phyloP scores from a whole-genome alignment of 2,329 filamentous ascomycete genomes.

The Septoria petroselini region DNA sequence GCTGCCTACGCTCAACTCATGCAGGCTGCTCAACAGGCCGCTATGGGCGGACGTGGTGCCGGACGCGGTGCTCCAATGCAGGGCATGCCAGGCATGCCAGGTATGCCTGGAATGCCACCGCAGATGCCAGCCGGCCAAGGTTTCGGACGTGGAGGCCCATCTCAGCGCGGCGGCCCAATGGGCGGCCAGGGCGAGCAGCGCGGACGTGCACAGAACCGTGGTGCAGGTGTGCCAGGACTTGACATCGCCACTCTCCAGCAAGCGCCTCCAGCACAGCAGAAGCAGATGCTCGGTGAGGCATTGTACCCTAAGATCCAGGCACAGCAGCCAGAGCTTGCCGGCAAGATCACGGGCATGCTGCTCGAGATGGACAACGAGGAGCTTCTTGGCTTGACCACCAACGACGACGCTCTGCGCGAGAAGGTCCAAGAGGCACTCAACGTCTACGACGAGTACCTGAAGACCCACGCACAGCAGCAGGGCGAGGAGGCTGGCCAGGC shows the following conservation, averaged over 20 bases:
- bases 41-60: slow-evolving; percentile 62
- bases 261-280: slow-evolving; percentile 73
- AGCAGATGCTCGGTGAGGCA: slow-evolving; percentile 96
- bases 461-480: slow-evolving; percentile 62
- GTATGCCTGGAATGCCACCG: slow-evolving; percentile 51
- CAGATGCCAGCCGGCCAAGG: slow-evolving; percentile 57
- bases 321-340: slow-evolving; percentile 90
- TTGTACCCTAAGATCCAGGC: slow-evolving; percentile 98
- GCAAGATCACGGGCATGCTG: slow-evolving; percentile 99
- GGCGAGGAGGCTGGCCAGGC: slow-evolving; percentile 26
- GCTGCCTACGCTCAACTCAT: slow-evolving; percentile 56
- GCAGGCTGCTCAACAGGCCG: slow-evolving; percentile 72
- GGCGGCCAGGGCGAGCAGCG: slow-evolving; percentile 41
- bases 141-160: slow-evolving; percentile 42
- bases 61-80: slow-evolving; percentile 66
- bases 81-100: slow-evolving; percentile 66
- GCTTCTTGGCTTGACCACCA: slow-evolving; percentile 89
- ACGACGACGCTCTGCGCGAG: slow-evolving; percentile 80
- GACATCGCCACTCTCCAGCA: slow-evolving; percentile 52
- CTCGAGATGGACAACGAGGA: slow-evolving; percentile 98
- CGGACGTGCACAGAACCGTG: slow-evolving; percentile 40
- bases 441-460: slow-evolving; percentile 98
- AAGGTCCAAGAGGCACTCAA: slow-evolving; percentile 97
- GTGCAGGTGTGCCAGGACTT: slow-evolving; percentile 40
- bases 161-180: slow-evolving; percentile 35